Conservation (phyloP, 2,329 filamentous ascomycete genomes). For the Colletotrichum karsti region DNA sequence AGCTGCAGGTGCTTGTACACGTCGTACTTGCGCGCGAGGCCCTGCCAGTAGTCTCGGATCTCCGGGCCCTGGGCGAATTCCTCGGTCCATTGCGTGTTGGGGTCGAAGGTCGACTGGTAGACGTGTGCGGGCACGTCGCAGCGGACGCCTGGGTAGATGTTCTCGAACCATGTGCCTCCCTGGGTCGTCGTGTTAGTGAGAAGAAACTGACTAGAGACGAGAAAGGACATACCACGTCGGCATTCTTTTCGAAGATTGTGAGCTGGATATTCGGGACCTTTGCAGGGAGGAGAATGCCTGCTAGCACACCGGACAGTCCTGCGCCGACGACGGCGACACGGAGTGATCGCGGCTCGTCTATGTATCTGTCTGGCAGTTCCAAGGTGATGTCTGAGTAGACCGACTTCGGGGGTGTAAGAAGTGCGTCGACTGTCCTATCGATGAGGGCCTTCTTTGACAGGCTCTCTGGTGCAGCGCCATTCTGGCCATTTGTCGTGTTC, state of each 20-base stretch:
- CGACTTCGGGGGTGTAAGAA: constrained; percentile 21
- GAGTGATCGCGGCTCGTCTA: constrained; percentile 56
- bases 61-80: constrained; percentile 73
- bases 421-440: constrained; percentile 9
- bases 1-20: constrained; percentile 68
- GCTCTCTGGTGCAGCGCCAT: not conserved
- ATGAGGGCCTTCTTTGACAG: not conserved
- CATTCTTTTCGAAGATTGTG: constrained; percentile 74
- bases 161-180: constrained; percentile 64
- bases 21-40: constrained; percentile 68
- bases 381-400: constrained; percentile 25
- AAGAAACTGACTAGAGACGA: fast-evolving
- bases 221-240: constrained; percentile 63
- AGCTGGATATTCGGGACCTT: constrained; percentile 75
- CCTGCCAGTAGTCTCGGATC: constrained; percentile 74
- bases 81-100: constrained; percentile 75
- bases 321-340: constrained; percentile 71
- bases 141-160: constrained; percentile 69
- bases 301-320: constrained; percentile 69
- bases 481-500: not conserved
- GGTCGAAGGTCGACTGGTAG: constrained; percentile 74
- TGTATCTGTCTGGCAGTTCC: constrained; percentile 45
- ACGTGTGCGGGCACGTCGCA: constrained; percentile 76
- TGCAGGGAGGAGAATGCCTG: constrained; percentile 71
- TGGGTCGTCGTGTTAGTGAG: constrained; percentile 27